These are phyloP conservation scores for Jatropha podagrica DNA, from an alignment of 441 rosid genomes.

Conservation along the genomic window DNA sequence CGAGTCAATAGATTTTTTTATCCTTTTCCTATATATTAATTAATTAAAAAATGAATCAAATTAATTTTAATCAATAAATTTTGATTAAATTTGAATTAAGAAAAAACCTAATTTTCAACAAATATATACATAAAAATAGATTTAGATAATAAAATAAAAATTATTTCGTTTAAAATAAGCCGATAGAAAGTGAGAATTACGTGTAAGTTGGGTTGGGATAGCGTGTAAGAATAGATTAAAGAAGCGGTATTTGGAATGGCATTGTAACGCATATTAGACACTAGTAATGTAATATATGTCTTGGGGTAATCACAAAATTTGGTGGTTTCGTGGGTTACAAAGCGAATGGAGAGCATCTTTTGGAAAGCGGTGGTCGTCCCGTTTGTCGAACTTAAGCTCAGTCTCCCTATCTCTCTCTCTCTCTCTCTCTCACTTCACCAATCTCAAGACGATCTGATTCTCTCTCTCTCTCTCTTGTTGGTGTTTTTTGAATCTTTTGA, in stretches of 20 bases:
- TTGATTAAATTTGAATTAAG: too few species aligned
- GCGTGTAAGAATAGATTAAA: not conserved
- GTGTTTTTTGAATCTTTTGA: conserved; percentile 43
- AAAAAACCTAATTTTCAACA: too few species aligned
- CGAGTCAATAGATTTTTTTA: too few species aligned
- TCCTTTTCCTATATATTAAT: too few species aligned
- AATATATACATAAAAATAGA: too few species aligned
- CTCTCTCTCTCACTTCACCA: conserved; percentile 44
- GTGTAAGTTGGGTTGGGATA: not conserved
- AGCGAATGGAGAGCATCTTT: conserved; percentile 57
- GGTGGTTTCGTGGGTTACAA: conserved; percentile 43
- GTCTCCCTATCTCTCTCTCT: conserved; percentile 21
- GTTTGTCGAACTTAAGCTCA: conserved; percentile 27
- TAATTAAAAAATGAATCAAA: too few species aligned
- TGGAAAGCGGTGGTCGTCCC: conserved; percentile 93
- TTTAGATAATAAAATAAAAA: too few species aligned
- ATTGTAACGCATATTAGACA: not conserved
- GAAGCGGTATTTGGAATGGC: conserved; percentile 20
- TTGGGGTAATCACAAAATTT: not conserved
- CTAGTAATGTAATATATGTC: too few species aligned
- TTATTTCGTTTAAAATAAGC: too few species aligned
- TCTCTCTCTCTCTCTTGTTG: conserved; percentile 24
- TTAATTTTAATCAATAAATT: too few species aligned
- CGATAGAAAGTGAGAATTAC: too few species aligned
- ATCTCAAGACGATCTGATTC: conserved; percentile 91